These are phyloP conservation scores for Simmondsia chinensis DNA, from an alignment of 148 eudicot genomes.

Conservation along the genomic window DNA sequence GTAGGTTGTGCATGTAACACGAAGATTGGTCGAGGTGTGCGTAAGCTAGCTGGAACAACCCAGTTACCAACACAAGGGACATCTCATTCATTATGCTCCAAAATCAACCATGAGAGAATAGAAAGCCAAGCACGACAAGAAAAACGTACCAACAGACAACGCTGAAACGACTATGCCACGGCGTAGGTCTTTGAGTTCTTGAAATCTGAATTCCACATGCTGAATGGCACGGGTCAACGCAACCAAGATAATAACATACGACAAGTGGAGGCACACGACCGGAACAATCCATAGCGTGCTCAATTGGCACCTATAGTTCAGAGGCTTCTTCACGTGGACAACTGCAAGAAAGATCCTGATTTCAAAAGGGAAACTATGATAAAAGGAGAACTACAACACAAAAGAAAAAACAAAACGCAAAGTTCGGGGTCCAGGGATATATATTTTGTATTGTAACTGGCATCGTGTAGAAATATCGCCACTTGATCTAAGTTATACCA, in stretches of 20 bases:
- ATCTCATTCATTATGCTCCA: no score
- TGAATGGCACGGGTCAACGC: conserved; percentile 56
- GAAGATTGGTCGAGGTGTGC: no score
- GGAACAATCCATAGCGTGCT: conserved; percentile 56
- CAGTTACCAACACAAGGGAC: no score
- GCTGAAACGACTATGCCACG: conserved; percentile 66
- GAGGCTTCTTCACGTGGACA: conserved; percentile 49
- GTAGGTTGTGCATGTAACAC: no score
- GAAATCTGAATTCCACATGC: conserved; percentile 76
- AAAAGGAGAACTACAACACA: no score
- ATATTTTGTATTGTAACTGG: no score
- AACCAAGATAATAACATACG: conserved; percentile 61
- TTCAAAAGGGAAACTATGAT: no score
- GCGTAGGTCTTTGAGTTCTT: conserved; percentile 94
- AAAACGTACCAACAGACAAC: conserved; percentile 50
- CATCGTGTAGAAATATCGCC: no score
- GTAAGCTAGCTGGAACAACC: no score
- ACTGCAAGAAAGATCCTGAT: conserved; percentile 30
- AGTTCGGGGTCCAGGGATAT: no score
- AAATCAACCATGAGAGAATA: not conserved
- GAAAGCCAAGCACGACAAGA: not conserved
- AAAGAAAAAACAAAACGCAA: no score
- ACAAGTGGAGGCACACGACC: conserved; percentile 42
- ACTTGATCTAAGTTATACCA: no score
- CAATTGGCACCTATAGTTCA: conserved; percentile 74